Evolutionary conservation across 2,329 filamentous ascomycete genomes (phyloP), one percentile per base, ranked within the genome.

Genomic region (Ampelomyces quisqualis): DNA sequence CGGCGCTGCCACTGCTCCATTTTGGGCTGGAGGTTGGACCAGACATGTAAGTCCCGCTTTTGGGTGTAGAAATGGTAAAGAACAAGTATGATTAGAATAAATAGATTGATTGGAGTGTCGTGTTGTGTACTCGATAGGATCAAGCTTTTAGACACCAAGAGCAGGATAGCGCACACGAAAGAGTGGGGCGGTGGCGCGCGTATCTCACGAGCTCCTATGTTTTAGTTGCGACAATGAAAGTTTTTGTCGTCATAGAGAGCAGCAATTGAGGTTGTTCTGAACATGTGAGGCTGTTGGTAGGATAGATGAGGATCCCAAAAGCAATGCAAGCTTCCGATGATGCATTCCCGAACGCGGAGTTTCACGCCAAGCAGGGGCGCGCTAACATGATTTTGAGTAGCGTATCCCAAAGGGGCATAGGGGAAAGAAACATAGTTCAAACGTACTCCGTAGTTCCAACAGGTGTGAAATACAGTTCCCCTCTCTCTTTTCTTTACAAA

Each of bases 11-110:
- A 33, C 32, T 35, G 24, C 26, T 28, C 58, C 53, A 56, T 30
- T 50, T 49, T 20, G 59, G 56, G 22, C 51, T 54, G n/a, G 59
- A 61, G 19, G 55, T 60, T 20, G 57, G 56, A 27, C 45, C 57
- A 27, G 59, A 57, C 59, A 62, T 62, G 36, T 51, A 46, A 58
- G 38, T 33, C 33, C 33, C 18, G 17, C 22, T 38, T 24, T 35
- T 19, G 15, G n/a, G 32, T 17, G 29, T 10, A 15, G n/a, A 15
- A 17, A 31, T 17, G 14, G n/a, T 10, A 15, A 10, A 15, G 5
- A 18, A 15, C 10, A 31, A 31, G 15, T 15, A 18, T n/a, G n/a
- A n/a, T n/a, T n/a, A n/a, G n/a, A n/a, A n/a, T n/a, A n/a, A n/a
- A n/a, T n/a, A n/a, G n/a, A n/a, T n/a, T n/a, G n/a, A n/a, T n/a